These are phyloP conservation scores for Mucor lusitanicus DNA, from an alignment of 371 early-diverging fungal genomes.

Conservation along the genomic window DNA sequence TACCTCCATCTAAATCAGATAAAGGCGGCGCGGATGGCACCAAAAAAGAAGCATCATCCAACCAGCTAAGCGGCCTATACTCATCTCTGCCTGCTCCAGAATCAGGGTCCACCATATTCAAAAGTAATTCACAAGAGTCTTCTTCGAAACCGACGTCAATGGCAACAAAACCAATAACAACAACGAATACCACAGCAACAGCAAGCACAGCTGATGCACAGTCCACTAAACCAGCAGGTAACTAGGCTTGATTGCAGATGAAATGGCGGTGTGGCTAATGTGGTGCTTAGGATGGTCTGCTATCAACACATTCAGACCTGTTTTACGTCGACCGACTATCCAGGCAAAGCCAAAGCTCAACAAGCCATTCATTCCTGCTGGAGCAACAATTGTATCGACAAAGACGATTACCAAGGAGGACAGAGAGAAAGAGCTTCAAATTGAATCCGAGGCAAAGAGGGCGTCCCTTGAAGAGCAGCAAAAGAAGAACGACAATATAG, in stretches of 20 bases:
- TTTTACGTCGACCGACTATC: slow-evolving; percentile 47
- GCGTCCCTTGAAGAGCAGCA: not conserved
- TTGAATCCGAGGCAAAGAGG: not conserved
- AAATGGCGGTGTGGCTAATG: too few species aligned
- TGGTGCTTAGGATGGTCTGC: slow-evolving; percentile 42
- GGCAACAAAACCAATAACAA: not conserved
- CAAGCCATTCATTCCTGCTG: slow-evolving; percentile 47
- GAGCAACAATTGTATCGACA: slow-evolving; percentile 43
- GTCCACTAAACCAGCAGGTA: slow-evolving; percentile 11
- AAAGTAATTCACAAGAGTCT: not conserved
- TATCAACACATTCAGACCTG: slow-evolving; percentile 46
- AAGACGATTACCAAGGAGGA: slow-evolving; percentile 34
- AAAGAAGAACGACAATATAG: slow-evolving; percentile 10
- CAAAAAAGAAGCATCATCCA: not conserved
- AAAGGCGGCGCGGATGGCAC: slow-evolving; percentile 9
- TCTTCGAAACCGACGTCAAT: not conserved
- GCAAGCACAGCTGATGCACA: not conserved
- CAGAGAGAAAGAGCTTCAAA: not conserved
- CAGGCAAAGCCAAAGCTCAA: slow-evolving; percentile 51
- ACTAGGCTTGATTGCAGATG: not conserved
- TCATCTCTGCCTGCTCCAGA: slow-evolving; percentile 31
- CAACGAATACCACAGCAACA: not conserved
- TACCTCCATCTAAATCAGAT: slow-evolving; percentile 27
- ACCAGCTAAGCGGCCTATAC: slow-evolving; percentile 12
- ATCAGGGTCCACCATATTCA: not conserved